Conservation (phyloP, 2,329 filamentous ascomycete species). For the Helotiales sp. region DNA sequence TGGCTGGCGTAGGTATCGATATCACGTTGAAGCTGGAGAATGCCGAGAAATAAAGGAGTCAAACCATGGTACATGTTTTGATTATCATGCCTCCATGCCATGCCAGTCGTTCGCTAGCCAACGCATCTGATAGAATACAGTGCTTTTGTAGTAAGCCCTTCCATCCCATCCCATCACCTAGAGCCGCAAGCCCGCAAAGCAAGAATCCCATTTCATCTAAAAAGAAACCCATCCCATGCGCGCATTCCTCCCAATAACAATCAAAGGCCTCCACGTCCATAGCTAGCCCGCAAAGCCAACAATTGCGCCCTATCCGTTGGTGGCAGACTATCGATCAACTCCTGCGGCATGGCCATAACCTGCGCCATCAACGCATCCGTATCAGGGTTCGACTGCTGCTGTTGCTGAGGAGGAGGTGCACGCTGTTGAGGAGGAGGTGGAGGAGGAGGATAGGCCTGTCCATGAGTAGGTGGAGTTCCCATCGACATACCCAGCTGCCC, state of each 20-base stretch:
- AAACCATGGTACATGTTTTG: background rate
- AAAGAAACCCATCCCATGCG: background rate
- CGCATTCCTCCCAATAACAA: background rate
- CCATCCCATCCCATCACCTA: background rate
- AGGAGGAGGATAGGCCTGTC: conserved; percentile 43
- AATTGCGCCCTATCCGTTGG: conserved; percentile 80
- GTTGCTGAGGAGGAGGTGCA: conserved; percentile 49
- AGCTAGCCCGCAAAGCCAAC: conserved; percentile 67
- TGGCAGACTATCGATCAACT: conserved; percentile 78
- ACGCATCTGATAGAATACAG: background rate
- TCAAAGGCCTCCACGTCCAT: conserved; percentile 33
- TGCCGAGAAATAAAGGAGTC: background rate
- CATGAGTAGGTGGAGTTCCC: conserved; percentile 52
- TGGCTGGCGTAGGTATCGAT: no score
- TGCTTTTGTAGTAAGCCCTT: background rate
- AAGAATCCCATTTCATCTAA: background rate
- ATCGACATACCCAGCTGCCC: conserved; percentile 46
- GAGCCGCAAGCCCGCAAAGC: background rate
- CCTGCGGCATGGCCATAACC: conserved; percentile 79
- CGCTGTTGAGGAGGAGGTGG: conserved; percentile 31
- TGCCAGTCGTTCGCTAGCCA: background rate
- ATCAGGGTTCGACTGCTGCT: conserved; percentile 54
- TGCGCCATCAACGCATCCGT: conserved; percentile 79
- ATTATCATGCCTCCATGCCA: background rate
- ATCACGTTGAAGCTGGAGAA: no score